These are phyloP conservation scores for Thelonectria discophora DNA, from an alignment of 2,329 filamentous ascomycete genomes.

Conservation along the genomic window DNA sequence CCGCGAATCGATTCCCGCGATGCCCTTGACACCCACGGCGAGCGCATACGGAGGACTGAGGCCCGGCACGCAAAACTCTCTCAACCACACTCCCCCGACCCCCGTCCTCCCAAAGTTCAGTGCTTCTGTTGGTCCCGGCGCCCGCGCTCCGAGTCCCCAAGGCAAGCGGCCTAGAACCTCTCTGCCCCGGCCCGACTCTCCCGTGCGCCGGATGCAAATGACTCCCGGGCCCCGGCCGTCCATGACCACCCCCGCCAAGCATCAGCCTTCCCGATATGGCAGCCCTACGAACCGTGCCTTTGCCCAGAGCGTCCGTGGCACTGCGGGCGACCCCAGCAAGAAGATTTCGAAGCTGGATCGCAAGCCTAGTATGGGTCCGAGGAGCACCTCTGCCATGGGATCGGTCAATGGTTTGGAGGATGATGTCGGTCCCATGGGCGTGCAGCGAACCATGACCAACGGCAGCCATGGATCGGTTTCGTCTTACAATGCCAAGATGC, in stretches of 20 bases:
- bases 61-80: slow-evolving; percentile 64
- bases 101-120: slow-evolving; percentile 81
- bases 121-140: slow-evolving; percentile 81
- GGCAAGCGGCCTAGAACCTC: slow-evolving; percentile 79
- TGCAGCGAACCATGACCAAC: slow-evolving; percentile 62
- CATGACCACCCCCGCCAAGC: slow-evolving; percentile 59
- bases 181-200: slow-evolving; percentile 88
- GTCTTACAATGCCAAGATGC: slow-evolving; percentile 62
- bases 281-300: slow-evolving; percentile 63
- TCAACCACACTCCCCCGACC: slow-evolving; percentile 70
- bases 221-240: slow-evolving; percentile 67
- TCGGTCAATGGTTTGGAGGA: slow-evolving; percentile 63
- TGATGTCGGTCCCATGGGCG: slow-evolving; percentile 62
- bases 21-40: slow-evolving; percentile 75
- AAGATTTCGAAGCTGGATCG: slow-evolving; percentile 56
- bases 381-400: slow-evolving; percentile 69
- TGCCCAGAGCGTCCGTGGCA: slow-evolving; percentile 70
- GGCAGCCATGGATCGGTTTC: slow-evolving; percentile 64
- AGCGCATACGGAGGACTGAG: slow-evolving; percentile 65
- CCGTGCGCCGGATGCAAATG: slow-evolving; percentile 74
- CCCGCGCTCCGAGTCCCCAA: slow-evolving; percentile 73
- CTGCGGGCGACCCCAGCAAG: slow-evolving; percentile 70
- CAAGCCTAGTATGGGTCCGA: slow-evolving; percentile 62
- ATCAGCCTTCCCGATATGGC: slow-evolving; percentile 45
- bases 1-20: slow-evolving; percentile 66